Base-by-base conservation (phyloP, 371 early-diverging fungal species). In the Mucor velutinosus region DNA sequence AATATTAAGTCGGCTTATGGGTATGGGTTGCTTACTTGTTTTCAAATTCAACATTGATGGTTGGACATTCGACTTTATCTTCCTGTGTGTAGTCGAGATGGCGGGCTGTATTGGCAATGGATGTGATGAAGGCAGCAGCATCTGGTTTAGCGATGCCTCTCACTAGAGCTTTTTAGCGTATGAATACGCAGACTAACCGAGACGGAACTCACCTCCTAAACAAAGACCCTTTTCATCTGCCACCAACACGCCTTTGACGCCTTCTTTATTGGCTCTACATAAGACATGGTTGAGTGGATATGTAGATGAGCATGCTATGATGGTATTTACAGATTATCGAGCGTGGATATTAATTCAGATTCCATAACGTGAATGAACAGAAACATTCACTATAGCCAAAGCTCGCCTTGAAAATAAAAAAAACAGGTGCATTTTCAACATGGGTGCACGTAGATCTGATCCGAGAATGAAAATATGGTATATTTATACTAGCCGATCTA, bases 191-290 rank as follows among this genome's bases (percentile, higher is more conserved):
- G 29, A 35, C 7, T 10, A 41, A 27, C 19, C 39, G 23, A 19
- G 11, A 21, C 49, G 23, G 29, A 33, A 27, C 43, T 65, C 72
- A 80, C 83, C 75, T 69, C 83, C 83, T 51, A 83, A 66, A 66
- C 83, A 80, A 29, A 80, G 69, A 2, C 83, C 83, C 35, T 66
- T 77, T 45, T 77, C 78, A 63, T 83, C 83, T 14, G 75, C 75
- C 15, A 83, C 58, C 17, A 83, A 69, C n/a, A 83, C 83, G n/a
- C 83, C 83, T 60, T 79, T 74, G 3, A 83, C 81, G 25, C 79
- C 81, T 64, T 80, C 81, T 62, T 72, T 76, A 43, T 49, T 76
- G 19, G 76, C 75, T 37, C 83, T 83, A 65, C 10, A 29, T 11
- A 15, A 37, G 27, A 17, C 37, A 12, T 5, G 14, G 37, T 7